Evolutionary conservation across 2,329 filamentous ascomycete genomes (phyloP), one percentile per base, ranked within the genome.

Genomic region (Cercospora zeina): DNA sequence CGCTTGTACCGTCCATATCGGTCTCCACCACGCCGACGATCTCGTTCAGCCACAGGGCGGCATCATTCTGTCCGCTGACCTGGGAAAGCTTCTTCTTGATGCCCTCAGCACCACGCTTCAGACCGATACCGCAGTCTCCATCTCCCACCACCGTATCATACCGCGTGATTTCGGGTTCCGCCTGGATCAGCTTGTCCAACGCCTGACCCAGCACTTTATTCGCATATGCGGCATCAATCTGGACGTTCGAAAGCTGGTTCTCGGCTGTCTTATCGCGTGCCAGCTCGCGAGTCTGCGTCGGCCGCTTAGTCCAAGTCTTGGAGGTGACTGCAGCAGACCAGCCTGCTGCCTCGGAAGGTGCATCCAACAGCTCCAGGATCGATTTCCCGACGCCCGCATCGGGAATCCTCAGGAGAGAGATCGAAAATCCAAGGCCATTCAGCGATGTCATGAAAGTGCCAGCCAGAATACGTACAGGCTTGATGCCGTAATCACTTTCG

Each of bases 61-160:
- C 79, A 70, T 90, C 87, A 2, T 56, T 64, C 27, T 72, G 65
- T 9, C 62, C 53, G 19, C 55, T 59, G 1, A 59, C 54, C 54
- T 83, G 79, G 7, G 79, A 81, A 24, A 82, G 73, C 69, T 78
- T 75, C 30, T 76, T 71, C 33, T 80, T 73, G 51, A 82, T 77
- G 16, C 68, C 85, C 81, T 96, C 88, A n/a, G 92, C 91, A 54
- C 92, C 92, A 65, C 91, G 87, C 79, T 91, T 91, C 64, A 96
- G 80, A 4, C 91, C 91, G 62, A 91, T 90, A 9, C 92, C 92
- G 71, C 92, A 96, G 76, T 96, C 92, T 51, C 92, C 92, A 72
- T 96, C 92, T 45, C 92, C 92, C 24, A 96, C 91, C 11, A 95
- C 85, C 0, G 91, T 96, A 72, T 90, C 88, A 71, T 83, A 90